Base-by-base conservation (phyloP, 257 asterid genomes). In the Leonotis leonurus region DNA sequence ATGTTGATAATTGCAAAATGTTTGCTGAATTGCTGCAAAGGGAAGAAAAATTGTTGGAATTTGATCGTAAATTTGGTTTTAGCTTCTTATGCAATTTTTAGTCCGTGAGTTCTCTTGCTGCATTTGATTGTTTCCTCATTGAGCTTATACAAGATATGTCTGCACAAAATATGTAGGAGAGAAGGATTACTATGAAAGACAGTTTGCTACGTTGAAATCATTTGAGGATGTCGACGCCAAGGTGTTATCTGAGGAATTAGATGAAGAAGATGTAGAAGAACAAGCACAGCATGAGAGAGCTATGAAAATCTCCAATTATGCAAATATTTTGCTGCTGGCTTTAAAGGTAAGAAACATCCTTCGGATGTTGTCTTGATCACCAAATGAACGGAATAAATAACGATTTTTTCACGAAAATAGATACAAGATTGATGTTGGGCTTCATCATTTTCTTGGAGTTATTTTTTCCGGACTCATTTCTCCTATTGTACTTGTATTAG, bases 221-320 rank as follows among this genome's bases (percentile, higher is more conserved):
- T 92, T 92, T 63, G 90, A 86, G 70, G 90, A 73, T 27, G 96
- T 81, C 32, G 97, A 92, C 70, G 35, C 70, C 9, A 59, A 75
- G 60, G 83, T 66, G 48, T 51, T 73, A 36, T 33, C 95, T 37
- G 85, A 79, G 37, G 68, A 64, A 39, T 26, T 68, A n/a, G 86
- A 81, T 13, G 86, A 79, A 45, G 95, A 83, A 18, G 93, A 83
- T 73, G 51, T 58, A 10, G 85, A 74, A 54, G 96, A 89, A 71
- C 85, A 75, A 75, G 70, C 67, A 32, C 83, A 83, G 39, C 85
- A 92, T 1, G 97, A 92, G 82, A 75, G 77, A 72, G 98, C 98
- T 16, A 92, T 92, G 98, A 81, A 8, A 74, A 84, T 86, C 37
- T 92, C 98, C 18, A 92, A 89, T 55, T 92, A 75, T 55, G 88